A percentile compares a stretch with the other conserved stretches of the same genome.
Conservation (phyloP, 2,329 filamentous ascomycete genomes). For the Aspergillus flavus region DNA sequence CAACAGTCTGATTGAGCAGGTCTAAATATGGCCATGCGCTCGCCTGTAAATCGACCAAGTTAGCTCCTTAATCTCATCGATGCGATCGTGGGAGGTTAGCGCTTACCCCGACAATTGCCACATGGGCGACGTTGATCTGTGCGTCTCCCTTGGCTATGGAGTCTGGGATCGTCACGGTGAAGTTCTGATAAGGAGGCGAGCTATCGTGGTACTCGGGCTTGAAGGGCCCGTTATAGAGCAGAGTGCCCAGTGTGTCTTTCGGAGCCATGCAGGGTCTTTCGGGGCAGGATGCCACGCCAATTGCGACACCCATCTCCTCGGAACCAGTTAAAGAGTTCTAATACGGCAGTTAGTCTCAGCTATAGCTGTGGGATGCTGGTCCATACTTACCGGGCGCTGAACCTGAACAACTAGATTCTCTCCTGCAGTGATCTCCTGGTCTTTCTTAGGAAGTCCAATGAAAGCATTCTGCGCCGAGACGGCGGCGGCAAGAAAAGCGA, state of each 20-base stretch:
- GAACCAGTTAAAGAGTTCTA: constrained; percentile 32
- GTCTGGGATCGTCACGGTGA: constrained; percentile 30
- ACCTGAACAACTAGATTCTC: constrained; percentile 29
- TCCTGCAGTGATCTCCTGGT: constrained; percentile 23
- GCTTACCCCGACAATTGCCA: constrained; percentile 33
- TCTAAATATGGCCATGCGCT: constrained; percentile 26
- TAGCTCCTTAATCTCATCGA: background rate
- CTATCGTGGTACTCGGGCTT: constrained; percentile 30
- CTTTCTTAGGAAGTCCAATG: constrained; percentile 27
- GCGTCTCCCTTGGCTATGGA: constrained; percentile 16
- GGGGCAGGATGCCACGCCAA: constrained; percentile 32
- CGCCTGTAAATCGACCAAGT: constrained; percentile 20
- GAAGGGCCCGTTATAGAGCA: constrained; percentile 33
- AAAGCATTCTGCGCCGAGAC: constrained; percentile 31
- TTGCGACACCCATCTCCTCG: constrained; percentile 31
- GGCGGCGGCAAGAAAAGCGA: constrained; percentile 23
- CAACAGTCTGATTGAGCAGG: constrained; percentile 28
- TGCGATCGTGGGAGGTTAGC: background rate
- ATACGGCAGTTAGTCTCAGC: background rate
- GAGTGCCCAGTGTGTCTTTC: constrained; percentile 24
- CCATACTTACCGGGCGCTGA: constrained; percentile 28
- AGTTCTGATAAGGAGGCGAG: constrained; percentile 34
- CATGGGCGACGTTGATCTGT: constrained; percentile 32
- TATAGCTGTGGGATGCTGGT: background rate
- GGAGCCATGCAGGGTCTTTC: constrained; percentile 20